Evolutionary conservation across 345 rosid species (phyloP), one percentile per base, ranked within the genome.

Genomic region (Excoecaria cochinchinensis): DNA sequence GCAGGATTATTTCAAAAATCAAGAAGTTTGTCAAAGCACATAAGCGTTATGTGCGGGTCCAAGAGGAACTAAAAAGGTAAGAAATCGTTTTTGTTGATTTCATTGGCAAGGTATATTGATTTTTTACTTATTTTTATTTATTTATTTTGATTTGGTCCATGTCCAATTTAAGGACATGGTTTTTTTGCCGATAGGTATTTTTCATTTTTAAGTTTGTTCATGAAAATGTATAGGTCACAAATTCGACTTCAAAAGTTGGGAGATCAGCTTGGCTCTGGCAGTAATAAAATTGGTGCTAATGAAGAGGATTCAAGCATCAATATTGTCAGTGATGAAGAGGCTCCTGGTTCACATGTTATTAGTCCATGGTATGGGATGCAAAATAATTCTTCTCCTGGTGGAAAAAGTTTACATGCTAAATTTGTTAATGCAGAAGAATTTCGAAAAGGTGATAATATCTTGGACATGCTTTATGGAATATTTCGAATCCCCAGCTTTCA

Each of bases 11-110:
- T 80, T 91, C 91, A 67, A 93, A 83, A 85, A 83, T 89, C 73
- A 92, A 89, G 86, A 96, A 89, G 83, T 90, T 91, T 73, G 81
- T 90, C 75, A 89, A 85, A 84, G 90, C 86, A 55, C 86, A 93
- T 82, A 89, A 86, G 70, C 92, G 82, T 44, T 79, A 74, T 78
- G 73, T 82, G 52, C 79, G 86, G 80, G 82, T 86, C 64, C 97
- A 90, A 84, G 91, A 89, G 50, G 97, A 96, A 74, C 76, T 90
- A 69, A 90, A 86, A 80, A 96, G 97, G 99, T 78, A 83, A 70
- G 78, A 60, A 40, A 50, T 73, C 79, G 44, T 50, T 76, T 31
- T n/a, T 5, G 17, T 44, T n/a, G 38, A 38, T n/a, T 79, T 53
- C 51, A 13, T 8, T 19, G 50, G 59, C 57, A 11, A 59, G 58